phyloP scores from a whole-genome alignment of 1,284 basidiomycete genomes.

The Flammula alnicola region DNA sequence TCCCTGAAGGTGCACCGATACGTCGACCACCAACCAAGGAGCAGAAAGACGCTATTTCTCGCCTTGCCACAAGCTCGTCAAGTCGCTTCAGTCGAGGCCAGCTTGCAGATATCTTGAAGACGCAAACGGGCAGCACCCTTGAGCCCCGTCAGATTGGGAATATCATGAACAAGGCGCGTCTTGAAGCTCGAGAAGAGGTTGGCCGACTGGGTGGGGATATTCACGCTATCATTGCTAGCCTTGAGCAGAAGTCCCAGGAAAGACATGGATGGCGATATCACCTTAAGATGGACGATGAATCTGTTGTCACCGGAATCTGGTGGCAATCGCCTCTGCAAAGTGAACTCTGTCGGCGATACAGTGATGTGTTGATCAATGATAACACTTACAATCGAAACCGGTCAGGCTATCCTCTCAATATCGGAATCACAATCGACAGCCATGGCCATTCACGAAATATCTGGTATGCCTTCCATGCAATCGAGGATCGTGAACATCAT shows the following conservation, averaged over 20 bases:
- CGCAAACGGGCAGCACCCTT: neutral
- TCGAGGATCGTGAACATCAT: constrained; percentile 26
- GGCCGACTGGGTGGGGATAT: constrained; percentile 21
- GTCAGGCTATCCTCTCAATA: constrained; percentile 33
- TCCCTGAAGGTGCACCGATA: constrained; percentile 22
- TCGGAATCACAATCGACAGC: constrained; percentile 29
- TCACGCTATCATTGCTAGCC: constrained; percentile 15
- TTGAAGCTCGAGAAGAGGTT: constrained; percentile 19
- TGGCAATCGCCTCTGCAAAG: constrained; percentile 36
- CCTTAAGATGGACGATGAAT: constrained; percentile 26
- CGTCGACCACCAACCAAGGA: constrained; percentile 18
- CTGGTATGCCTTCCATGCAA: constrained; percentile 31
- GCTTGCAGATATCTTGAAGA: constrained; percentile 16
- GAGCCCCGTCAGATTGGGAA: constrained; percentile 24
- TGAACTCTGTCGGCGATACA: constrained; percentile 22
- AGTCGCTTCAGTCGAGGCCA: constrained; percentile 23
- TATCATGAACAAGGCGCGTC: constrained; percentile 19
- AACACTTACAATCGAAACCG: constrained; percentile 33
- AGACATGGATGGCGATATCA: constrained; percentile 11
- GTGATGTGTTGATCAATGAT: constrained; percentile 37
- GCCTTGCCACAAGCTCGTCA: constrained; percentile 14
- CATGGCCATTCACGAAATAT: constrained; percentile 14
- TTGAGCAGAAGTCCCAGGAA: constrained; percentile 1
- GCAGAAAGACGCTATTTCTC: constrained; percentile 17
- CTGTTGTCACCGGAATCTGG: constrained; percentile 26